Base-by-base conservation (phyloP, 345 rosid species). In the Rhodamnia rubescens region DNA sequence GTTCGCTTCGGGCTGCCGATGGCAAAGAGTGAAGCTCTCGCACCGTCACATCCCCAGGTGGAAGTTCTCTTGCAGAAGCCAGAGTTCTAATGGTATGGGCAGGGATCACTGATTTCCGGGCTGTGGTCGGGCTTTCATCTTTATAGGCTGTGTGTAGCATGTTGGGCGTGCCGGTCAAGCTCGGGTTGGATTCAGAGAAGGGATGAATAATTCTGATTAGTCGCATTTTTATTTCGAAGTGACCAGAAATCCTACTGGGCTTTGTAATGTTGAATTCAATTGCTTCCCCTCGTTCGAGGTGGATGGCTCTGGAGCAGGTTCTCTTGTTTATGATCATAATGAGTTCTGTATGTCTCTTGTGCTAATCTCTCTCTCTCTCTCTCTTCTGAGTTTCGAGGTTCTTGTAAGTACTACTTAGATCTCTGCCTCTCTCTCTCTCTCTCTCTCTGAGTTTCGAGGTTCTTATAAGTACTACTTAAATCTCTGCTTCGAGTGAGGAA, bases 1-100 rank as follows among this genome's bases (percentile, higher is more conserved):
- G 99, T 44, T 96, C 98, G 21, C 98, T 97, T 83, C 95, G 98
- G 8, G 98, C 98, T 8, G 99, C 95, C 0, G 96, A 95, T 87
- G 99, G 99, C 88, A 97, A 97, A 89, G 98, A 97, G 89, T 59
- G 40, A 58, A 83, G 83, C 83, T 22, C 22, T 78, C 24, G 32
- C 74, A 36, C 32, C 53, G 1, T 57, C 56, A 14, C 22, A 51
- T 81, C 47, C 78, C 21, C 24, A 11, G 5, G 24, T 64, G 75
- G 44, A 32, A 32, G 75, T 64, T 21, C 75, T 64, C 47, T 0
- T 9, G 40, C n/a, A 22, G 47, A 4, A 69, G 47, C 47, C 47
- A 69, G 26, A 69, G 47, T 69, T 18, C 32, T 69, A 32, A 47
- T 36, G 78, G 47, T 69, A 36, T 21, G 1, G 13, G 47, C 78